Conservation (phyloP, 306 rosid species). For the Castanea sativa region DNA sequence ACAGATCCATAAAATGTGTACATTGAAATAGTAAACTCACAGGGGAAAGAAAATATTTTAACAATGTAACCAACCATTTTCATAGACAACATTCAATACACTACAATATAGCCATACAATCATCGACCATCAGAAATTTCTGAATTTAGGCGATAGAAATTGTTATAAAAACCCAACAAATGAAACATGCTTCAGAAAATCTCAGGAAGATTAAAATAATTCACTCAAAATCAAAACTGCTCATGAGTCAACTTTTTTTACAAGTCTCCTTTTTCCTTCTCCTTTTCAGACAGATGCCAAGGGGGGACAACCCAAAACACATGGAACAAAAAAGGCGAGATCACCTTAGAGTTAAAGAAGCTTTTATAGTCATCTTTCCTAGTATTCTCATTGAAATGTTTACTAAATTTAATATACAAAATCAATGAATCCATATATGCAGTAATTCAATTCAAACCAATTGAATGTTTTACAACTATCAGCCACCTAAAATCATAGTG, state of each 20-base stretch:
- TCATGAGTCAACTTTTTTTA: not conserved
- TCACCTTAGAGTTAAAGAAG: not conserved
- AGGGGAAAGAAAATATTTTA: not conserved
- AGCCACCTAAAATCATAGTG: not conserved
- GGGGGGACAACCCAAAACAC: not conserved
- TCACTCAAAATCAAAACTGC: not conserved
- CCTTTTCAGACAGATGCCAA: no score
- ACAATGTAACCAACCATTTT: not conserved
- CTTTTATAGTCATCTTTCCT: not conserved
- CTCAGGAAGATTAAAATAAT: not conserved
- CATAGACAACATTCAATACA: not conserved
- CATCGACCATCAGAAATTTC: not conserved
- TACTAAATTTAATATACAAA: not conserved
- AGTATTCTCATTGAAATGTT: not conserved
- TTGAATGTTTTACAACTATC: not conserved
- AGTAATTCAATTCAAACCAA: not conserved
- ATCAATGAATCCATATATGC: not conserved
- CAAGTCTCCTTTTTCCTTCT: no score
- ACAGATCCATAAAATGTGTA: not conserved
- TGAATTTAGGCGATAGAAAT: not conserved
- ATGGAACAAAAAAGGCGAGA: not conserved
- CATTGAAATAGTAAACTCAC: not conserved
- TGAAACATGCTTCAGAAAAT: not conserved
- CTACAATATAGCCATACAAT: not conserved
- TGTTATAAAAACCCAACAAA: not conserved